phyloP scores from a whole-genome alignment of 768 basidiomycete species.

The Podaxis rugospora region DNA sequence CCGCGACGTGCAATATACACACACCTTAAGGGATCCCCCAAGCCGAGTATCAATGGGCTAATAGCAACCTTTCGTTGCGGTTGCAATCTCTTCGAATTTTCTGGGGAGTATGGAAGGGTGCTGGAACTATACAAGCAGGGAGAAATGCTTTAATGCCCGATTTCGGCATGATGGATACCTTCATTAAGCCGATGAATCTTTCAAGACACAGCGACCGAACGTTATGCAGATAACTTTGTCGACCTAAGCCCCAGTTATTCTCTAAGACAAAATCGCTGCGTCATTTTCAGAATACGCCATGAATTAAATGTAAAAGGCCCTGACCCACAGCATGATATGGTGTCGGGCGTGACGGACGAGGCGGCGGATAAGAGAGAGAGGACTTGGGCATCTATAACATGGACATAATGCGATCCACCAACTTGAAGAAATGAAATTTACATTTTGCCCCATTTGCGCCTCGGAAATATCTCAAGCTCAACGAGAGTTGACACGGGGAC shows the following conservation, averaged over 20 bases:
- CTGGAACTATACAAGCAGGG: not conserved
- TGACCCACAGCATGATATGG: not conserved
- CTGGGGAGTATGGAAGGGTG: no score
- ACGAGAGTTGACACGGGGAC: not conserved
- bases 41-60: no score
- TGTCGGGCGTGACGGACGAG: not conserved
- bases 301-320: not conserved
- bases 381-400: not conserved
- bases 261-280: not conserved
- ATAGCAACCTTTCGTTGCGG: no score
- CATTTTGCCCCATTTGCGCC: not conserved
- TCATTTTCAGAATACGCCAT: not conserved
- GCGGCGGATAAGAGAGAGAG: not conserved
- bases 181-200: not conserved
- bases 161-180: not conserved
- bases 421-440: not conserved
- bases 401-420: not conserved
- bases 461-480: not conserved
- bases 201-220: not conserved
- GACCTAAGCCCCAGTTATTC: not conserved
- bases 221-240: not conserved
- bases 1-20: no score
- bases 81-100: no score
- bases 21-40: no score
- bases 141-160: not conserved